phyloP scores from a whole-genome alignment of 805 yeast species.

The Yarrowia sp. region DNA sequence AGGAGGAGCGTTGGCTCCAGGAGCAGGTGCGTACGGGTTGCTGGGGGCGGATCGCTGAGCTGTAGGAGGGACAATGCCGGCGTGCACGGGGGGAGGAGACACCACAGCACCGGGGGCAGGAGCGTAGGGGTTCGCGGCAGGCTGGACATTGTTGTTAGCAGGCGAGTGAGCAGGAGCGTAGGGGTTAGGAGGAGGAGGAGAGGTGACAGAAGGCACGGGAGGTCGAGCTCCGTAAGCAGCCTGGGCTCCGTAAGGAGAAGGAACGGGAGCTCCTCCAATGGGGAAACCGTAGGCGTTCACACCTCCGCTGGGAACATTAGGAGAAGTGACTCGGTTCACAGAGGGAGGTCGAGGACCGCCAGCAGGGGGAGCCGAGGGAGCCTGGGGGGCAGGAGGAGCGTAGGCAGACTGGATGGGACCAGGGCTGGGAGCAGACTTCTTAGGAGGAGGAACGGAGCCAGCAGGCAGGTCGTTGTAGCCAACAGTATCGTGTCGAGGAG shows the following conservation, averaged over 20 bases:
- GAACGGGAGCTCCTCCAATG: slow-evolving; percentile 13
- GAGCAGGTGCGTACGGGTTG: slow-evolving; percentile 43
- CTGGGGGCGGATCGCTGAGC: slow-evolving; percentile 37
- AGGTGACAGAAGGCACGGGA: background rate
- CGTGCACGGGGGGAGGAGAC: slow-evolving; percentile 54
- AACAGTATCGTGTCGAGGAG: slow-evolving; percentile 33
- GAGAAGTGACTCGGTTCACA: slow-evolving; percentile 6
- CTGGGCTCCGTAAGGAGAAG: slow-evolving; percentile 19
- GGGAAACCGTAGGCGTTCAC: slow-evolving; percentile 24
- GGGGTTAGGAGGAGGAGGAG: slow-evolving; percentile 29
- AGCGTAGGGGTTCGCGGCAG: slow-evolving; percentile 28
- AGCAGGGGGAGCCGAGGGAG: slow-evolving; percentile 37
- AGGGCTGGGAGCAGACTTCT: slow-evolving; percentile 28
- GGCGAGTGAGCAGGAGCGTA: slow-evolving; percentile 35
- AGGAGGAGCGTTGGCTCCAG: slow-evolving; percentile 36
- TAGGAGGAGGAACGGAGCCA: slow-evolving; percentile 30
- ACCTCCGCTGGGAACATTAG: slow-evolving; percentile 6
- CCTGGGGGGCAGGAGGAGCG: slow-evolving; percentile 23
- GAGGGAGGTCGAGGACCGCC: slow-evolving; percentile 29
- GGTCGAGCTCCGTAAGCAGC: slow-evolving; percentile 21
- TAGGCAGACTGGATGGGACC: slow-evolving; percentile 30
- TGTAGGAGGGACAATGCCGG: slow-evolving; percentile 30
- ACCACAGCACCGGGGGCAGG: slow-evolving; percentile 40
- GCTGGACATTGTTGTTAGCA: slow-evolving; percentile 35
- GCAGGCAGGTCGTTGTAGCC: slow-evolving; percentile 38